These are phyloP conservation scores for Boeremia exigua DNA, from an alignment of 2,329 filamentous ascomycete species.

Conservation along the genomic window DNA sequence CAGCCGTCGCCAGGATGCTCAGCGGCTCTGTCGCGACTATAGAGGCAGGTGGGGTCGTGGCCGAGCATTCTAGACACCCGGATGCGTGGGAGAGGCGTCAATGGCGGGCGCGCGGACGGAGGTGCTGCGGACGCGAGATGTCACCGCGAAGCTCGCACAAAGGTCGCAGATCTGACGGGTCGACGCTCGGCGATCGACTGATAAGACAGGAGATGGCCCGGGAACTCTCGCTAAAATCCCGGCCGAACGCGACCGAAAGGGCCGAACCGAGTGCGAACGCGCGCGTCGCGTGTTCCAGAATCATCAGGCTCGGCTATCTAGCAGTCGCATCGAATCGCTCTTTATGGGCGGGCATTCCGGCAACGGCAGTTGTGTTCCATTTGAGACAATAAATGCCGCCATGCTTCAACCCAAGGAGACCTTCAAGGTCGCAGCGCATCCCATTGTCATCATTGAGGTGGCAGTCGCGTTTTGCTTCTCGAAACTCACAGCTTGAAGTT, in stretches of 20 bases:
- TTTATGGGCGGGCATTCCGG: conserved; percentile 24
- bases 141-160: conserved; percentile 15
- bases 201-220: conserved; percentile 24
- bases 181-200: conserved; percentile 3
- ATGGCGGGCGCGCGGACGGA: conserved; percentile 9
- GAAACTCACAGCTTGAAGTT: not conserved
- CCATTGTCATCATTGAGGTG: not conserved
- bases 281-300: conserved; percentile 20
- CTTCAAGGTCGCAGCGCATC: conserved; percentile 5
- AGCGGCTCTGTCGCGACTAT: conserved; percentile 5
- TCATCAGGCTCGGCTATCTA: not conserved
- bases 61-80: conserved; percentile 16
- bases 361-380: conserved; percentile 8
- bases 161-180: conserved; percentile 7
- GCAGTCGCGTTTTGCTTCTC: not conserved
- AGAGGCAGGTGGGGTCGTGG: conserved; percentile 13
- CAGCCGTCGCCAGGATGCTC: conserved; percentile 12
- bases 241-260: conserved; percentile 17
- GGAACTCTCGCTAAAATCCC: conserved; percentile 3
- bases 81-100: not conserved
- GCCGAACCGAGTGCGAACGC: conserved; percentile 14
- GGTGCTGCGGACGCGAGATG: conserved; percentile 16
- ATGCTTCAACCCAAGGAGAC: conserved; percentile 12
- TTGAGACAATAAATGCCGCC: conserved; percentile 18
- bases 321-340: conserved; percentile 26